phyloP scores from a whole-genome alignment of 805 yeast species.

The Cephaloascus albidus region DNA sequence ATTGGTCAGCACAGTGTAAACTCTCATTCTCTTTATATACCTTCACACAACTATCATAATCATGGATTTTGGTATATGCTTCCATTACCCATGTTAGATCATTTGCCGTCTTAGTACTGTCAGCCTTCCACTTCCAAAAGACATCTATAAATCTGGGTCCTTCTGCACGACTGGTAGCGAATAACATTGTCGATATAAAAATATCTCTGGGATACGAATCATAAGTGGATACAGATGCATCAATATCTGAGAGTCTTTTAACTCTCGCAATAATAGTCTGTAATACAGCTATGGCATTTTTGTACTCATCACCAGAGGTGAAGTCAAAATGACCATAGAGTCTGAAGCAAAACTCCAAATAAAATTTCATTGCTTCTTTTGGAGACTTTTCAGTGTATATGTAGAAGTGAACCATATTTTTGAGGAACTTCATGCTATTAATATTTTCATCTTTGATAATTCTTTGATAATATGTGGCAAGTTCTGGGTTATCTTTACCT shows the following conservation, averaged over 20 bases:
- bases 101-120: slow-evolving; percentile 3
- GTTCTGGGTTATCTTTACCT: background rate
- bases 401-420: background rate
- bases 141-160: too few relatives aligned
- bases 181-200: too few relatives aligned
- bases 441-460: background rate
- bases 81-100: slow-evolving; percentile 14
- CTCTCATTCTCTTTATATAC: slow-evolving; percentile 24
- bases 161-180: too few relatives aligned
- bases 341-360: background rate
- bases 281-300: too few relatives aligned
- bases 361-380: background rate
- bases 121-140: slow-evolving; percentile 21
- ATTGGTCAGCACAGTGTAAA: slow-evolving; percentile 37
- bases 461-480: background rate
- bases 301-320: too few relatives aligned
- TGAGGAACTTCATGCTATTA: too few relatives aligned
- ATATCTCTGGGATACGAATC: too few relatives aligned
- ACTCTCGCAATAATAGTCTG: too few relatives aligned
- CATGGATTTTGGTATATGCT: slow-evolving; percentile 9
- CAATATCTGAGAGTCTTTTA: too few relatives aligned
- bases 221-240: too few relatives aligned
- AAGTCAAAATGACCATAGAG: background rate
- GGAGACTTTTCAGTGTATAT: background rate
- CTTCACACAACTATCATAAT: slow-evolving; percentile 9